Percentiles rank a stretch among this genome's conserved stretches.
phyloP scores from a whole-genome alignment of 768 basidiomycete species.

The Podaxis mareebaensis region DNA sequence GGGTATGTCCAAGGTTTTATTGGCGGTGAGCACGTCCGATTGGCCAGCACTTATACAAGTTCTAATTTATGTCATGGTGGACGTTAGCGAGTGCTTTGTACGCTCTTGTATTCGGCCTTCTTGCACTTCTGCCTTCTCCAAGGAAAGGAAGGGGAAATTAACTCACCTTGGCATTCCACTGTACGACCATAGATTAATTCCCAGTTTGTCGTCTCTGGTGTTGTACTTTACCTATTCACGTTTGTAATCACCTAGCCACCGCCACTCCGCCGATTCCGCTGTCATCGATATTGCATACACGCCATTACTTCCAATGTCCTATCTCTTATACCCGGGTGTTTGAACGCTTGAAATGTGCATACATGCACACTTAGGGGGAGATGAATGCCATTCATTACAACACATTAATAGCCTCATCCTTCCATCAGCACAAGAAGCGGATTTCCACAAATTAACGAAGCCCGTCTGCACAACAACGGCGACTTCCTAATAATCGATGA shows the following conservation, averaged over 20 bases:
- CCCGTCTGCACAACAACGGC: no score
- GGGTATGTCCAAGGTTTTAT: slow-evolving; percentile 65
- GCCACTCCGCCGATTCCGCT: not conserved
- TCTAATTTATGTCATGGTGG: not conserved
- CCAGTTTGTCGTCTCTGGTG: not conserved
- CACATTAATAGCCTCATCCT: no score
- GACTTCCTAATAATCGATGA: no score
- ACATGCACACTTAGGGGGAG: no score
- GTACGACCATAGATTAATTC: not conserved
- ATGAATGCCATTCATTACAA: no score
- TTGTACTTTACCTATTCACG: not conserved
- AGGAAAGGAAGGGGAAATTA: slow-evolving; percentile 30
- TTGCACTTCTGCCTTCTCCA: slow-evolving; percentile 72
- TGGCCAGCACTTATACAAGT: not conserved
- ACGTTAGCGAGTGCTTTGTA: slow-evolving; percentile 66
- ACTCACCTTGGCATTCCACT: not conserved
- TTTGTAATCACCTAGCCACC: not conserved
- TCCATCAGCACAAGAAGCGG: no score
- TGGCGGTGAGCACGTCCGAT: slow-evolving; percentile 46
- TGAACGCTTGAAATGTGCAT: no score
- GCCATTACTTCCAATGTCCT: no score
- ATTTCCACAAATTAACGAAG: no score
- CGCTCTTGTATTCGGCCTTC: slow-evolving; percentile 68
- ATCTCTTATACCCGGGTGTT: no score
- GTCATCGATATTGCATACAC: no score